Percentiles rank a stretch among this genome's conserved stretches.
Conservation (phyloP, 2,329 filamentous ascomycete species). For the Teratosphaeria gauchensis region DNA sequence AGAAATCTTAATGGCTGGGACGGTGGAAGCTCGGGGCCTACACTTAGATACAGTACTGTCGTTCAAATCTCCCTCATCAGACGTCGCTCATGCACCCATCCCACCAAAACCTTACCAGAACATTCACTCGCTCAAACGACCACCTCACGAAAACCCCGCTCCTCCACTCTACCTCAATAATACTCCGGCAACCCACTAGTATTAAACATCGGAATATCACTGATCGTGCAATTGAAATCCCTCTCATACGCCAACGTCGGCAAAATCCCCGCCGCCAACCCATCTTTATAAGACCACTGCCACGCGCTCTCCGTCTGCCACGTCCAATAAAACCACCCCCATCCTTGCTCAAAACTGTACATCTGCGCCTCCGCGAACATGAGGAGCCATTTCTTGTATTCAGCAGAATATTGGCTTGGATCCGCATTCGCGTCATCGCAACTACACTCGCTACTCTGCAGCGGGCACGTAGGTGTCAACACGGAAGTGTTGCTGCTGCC, state of each 20-base stretch:
- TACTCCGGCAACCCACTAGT: constrained; percentile 33
- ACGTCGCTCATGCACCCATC: too few species aligned
- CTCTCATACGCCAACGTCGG: constrained; percentile 44
- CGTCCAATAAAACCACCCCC: constrained; percentile 99
- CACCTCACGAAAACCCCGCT: neutral
- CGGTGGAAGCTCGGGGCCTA: too few species aligned
- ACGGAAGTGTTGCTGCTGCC: constrained; percentile 49
- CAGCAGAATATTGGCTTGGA: constrained; percentile 53
- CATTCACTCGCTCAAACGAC: too few species aligned
- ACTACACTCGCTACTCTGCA: constrained; percentile 54
- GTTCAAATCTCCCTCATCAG: too few species aligned
- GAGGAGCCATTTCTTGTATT: constrained; percentile 76
- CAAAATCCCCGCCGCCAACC: constrained; percentile 67
- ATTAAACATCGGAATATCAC: constrained; percentile 31
- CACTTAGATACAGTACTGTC: too few species aligned
- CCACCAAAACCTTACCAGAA: too few species aligned
- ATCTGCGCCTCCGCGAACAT: constrained; percentile 96
- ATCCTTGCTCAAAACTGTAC: constrained; percentile 81
- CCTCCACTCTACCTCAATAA: constrained; percentile 24
- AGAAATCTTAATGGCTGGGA: too few species aligned
- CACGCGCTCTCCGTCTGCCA: constrained; percentile 80
- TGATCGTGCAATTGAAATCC: constrained; percentile 31
- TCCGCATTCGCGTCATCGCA: constrained; percentile 71
- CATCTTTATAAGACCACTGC: constrained; percentile 89
- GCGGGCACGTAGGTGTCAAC: constrained; percentile 63